These are phyloP conservation scores for Danielozyma ontarioensis DNA, from an alignment of 805 yeast species.

Conservation along the genomic window DNA sequence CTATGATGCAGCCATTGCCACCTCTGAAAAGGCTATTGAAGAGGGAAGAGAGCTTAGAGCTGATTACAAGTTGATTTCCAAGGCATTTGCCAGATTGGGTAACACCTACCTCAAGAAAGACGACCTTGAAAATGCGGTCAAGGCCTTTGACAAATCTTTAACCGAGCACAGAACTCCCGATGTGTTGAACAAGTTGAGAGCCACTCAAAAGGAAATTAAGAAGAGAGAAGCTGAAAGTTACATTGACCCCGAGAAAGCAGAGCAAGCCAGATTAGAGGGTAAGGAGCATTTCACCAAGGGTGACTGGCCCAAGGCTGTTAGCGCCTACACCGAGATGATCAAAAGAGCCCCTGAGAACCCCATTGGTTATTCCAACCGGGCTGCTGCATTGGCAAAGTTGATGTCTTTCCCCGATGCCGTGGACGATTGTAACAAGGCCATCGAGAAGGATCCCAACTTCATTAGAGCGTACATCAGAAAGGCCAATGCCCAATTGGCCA, in stretches of 20 bases:
- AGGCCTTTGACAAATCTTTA: constrained; percentile 79
- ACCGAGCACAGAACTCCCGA: constrained; percentile 98
- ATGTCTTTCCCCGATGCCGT: constrained; percentile 97
- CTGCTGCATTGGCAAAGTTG: constrained; percentile 91
- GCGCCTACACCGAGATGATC: constrained; percentile 91
- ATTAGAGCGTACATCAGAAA: constrained; percentile 95
- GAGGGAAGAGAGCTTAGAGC: constrained; percentile 87
- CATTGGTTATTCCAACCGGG: constrained; percentile 95
- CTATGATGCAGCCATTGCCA: constrained; percentile 74
- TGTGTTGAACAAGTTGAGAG: constrained; percentile 78
- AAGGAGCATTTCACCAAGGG: constrained; percentile 83
- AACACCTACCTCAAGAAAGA: constrained; percentile 71
- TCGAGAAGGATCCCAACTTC: constrained; percentile 80
- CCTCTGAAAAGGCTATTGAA: constrained; percentile 80
- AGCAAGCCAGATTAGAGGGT: constrained; percentile 90
- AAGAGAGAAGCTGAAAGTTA: constrained; percentile 71
- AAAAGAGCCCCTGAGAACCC: constrained; percentile 97
- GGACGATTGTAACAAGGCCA: constrained; percentile 85
- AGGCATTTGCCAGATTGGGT: constrained; percentile 90
- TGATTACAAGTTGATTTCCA: constrained; percentile 87
- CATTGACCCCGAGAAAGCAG: constrained; percentile 88
- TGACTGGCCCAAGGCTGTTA: constrained; percentile 96
- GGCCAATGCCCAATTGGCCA: constrained; percentile 89
- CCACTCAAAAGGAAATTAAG: constrained; percentile 82
- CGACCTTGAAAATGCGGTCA: constrained; percentile 68